Base-by-base conservation (phyloP, 176 grass and related monocot genomes). In the Juncus effusus region DNA sequence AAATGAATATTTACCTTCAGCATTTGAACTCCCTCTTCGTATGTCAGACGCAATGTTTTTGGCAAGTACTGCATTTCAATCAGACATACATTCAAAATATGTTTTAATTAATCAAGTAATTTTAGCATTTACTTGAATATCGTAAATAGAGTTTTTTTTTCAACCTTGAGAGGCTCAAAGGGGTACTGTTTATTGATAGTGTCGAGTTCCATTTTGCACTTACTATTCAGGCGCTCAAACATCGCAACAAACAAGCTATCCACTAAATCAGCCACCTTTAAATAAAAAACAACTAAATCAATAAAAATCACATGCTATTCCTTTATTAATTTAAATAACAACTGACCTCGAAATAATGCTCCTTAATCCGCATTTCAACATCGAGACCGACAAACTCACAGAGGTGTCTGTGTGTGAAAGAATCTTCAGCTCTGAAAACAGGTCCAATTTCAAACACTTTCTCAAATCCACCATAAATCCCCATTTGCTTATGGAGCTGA, bases 1-100 rank as follows among this genome's bases (percentile, higher is more conserved):
- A 16, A 45, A 72, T 10, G 37, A 7, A 13, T 39, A 51, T 41
- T 40, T 82, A 99, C 94, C 94, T 93, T 86, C 53, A 99, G 51
- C 94, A 99, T 99, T 76, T 87, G 54, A 56, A 93, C 78, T n/a
- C 94, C 94, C 67, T 93, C 94, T 35, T 82, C 77, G 56, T 93
- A 99, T 37, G 83, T 80, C 14, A 99, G 80, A 70, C 75, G 87
- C 82, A 99, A 81, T 0, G 94, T 93, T 71, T 99, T 80, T 47
- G 77, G 83, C 50, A 99, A 76, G 71, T 93, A 99, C 94, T 99
- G 83, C 54, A 74, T 42, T 58, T 72, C 16, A 14, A 72, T 3
- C 11, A 6, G 7, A 60, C 5, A 47, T 19, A 28, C 1, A 1
- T 28, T 28, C 19, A 28, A 28, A 28, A 1, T 28, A 1, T 28